Evolutionary conservation across 2,329 filamentous ascomycete genomes (phyloP).

Genomic region (Penicillium nordicum): DNA sequence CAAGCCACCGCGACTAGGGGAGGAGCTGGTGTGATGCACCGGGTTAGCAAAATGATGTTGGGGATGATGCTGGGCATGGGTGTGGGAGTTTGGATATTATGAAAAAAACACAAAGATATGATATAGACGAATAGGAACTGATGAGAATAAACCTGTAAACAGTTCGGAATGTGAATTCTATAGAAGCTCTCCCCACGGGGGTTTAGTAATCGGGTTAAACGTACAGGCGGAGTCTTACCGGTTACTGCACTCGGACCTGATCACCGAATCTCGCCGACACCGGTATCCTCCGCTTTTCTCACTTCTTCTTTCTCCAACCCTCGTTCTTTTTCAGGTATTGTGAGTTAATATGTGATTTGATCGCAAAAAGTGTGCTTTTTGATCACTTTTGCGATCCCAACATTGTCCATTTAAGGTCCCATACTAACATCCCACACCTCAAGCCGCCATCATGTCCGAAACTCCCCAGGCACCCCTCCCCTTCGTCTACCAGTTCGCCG

Average conservation of each 20-base stretch:
- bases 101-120: neutral
- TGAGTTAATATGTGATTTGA: neutral
- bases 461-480: slow-evolving; percentile 71
- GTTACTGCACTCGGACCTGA: slow-evolving; percentile 9
- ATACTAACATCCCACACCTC: slow-evolving; percentile 7
- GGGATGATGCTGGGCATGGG: slow-evolving; percentile 4
- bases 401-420: neutral
- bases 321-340: slow-evolving; percentile 3
- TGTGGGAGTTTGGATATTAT: slow-evolving; percentile 1
- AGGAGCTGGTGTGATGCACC: neutral
- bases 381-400: neutral
- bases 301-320: slow-evolving; percentile 2
- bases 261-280: slow-evolving; percentile 25
- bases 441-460: slow-evolving; percentile 53
- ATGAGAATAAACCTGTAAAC: neutral
- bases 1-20: slow-evolving; percentile 17
- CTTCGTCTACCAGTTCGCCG: slow-evolving; percentile 92
- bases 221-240: neutral
- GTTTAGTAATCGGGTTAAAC: slow-evolving; percentile 9
- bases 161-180: neutral
- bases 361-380: neutral
- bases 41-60: neutral
- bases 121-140: neutral
- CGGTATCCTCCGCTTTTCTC: slow-evolving; percentile 10
- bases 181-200: slow-evolving; percentile 10